Evolutionary conservation across 495 filamentous ascomycete genomes (phyloP).

Genomic region (Xylaria venustula): DNA sequence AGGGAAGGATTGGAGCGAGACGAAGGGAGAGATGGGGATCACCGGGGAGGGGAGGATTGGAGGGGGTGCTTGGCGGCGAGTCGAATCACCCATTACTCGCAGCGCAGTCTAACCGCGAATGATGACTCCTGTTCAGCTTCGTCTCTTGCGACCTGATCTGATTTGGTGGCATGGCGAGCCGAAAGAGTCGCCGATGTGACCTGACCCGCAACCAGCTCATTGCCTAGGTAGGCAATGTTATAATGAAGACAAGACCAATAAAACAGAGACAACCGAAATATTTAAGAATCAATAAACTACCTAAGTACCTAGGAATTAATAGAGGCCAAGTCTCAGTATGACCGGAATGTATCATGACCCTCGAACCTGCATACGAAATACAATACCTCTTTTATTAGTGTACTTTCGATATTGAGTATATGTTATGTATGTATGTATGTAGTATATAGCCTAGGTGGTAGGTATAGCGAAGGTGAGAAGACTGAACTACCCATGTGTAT

Average conservation of each 20-base stretch:
- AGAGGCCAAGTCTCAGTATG: no score
- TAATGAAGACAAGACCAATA: background rate
- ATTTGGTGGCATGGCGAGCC: background rate
- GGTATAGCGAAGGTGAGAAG: no score
- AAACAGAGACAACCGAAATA: background rate
- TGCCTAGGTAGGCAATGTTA: background rate
- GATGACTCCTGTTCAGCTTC: background rate
- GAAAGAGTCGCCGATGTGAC: slow-evolving; percentile 6
- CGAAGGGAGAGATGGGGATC: slow-evolving; percentile 19
- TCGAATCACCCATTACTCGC: background rate
- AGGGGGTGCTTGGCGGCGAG: slow-evolving; percentile 26
- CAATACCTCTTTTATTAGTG: no score
- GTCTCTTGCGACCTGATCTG: background rate
- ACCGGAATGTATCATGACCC: no score
- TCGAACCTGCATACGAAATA: no score
- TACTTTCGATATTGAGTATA: no score
- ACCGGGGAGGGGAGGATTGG: slow-evolving; percentile 12
- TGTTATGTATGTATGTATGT: no score
- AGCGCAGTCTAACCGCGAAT: background rate
- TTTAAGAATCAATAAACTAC: background rate
- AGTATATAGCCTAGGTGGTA: no score
- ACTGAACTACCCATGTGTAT: no score
- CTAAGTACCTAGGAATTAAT: no score
- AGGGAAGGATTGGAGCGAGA: slow-evolving; percentile 15
- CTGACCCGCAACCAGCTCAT: slow-evolving; percentile 1